phyloP scores from a whole-genome alignment of 169 alveolate species.

The Eimeria acervulina region DNA sequence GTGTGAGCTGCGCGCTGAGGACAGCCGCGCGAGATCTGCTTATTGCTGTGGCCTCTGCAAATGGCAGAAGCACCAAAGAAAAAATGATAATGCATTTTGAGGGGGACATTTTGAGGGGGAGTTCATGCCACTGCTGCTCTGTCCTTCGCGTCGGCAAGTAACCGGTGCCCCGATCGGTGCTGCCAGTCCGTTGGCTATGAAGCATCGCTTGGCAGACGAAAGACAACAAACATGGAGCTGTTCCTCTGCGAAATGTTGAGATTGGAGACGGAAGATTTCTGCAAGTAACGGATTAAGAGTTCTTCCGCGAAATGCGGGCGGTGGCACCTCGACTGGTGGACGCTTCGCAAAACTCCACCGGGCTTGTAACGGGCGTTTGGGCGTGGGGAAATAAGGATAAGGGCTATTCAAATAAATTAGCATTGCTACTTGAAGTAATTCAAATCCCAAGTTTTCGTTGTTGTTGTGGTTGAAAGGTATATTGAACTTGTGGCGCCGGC shows the following conservation, averaged over 20 bases:
- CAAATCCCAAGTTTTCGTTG: not conserved
- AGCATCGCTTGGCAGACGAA: not conserved
- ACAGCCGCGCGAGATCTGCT: not conserved
- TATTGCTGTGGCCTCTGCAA: not conserved
- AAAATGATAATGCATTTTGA: not conserved
- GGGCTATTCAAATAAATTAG: not conserved
- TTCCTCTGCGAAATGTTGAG: not conserved
- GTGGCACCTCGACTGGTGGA: not conserved
- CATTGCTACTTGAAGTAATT: not conserved
- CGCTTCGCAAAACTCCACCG: not conserved
- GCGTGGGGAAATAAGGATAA: not conserved
- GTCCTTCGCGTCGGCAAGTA: not conserved
- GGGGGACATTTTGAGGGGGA: not conserved
- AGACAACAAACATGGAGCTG: not conserved
- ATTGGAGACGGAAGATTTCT: not conserved
- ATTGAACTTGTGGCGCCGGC: not conserved
- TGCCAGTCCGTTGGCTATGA: not conserved
- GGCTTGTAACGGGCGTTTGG: not conserved
- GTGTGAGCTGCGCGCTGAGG: not conserved
- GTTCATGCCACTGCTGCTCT: not conserved
- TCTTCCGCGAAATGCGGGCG: not conserved
- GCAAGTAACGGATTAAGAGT: not conserved
- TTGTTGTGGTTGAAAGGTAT: not conserved
- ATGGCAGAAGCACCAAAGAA: not conserved
- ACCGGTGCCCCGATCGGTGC: not conserved